These are phyloP conservation scores for Euphorbia lathyris DNA, from an alignment of 345 rosid species.

Conservation along the genomic window DNA sequence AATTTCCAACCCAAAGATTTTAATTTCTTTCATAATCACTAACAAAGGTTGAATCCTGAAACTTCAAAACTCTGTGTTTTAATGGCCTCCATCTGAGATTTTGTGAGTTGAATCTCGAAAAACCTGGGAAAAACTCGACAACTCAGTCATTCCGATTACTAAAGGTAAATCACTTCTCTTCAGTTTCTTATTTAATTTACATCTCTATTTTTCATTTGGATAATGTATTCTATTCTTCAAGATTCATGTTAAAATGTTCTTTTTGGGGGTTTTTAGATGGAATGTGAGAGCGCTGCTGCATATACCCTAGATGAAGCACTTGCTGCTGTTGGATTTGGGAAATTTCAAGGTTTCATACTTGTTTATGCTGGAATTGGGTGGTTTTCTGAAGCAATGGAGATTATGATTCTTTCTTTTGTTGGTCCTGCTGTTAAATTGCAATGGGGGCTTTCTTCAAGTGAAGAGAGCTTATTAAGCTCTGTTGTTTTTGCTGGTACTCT, in stretches of 20 bases:
- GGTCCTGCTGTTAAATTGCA: slow-evolving; percentile 41
- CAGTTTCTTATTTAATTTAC: too few species aligned
- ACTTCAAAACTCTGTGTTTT: too few species aligned
- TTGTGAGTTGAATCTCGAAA: too few species aligned
- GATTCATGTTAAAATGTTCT: neutral
- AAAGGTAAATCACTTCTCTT: neutral
- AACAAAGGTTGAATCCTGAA: too few species aligned
- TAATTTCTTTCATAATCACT: too few species aligned
- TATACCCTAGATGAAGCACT: slow-evolving; percentile 45
- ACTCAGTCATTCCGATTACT: too few species aligned
- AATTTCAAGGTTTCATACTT: slow-evolving; percentile 35
- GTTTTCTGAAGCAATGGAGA: slow-evolving; percentile 47
- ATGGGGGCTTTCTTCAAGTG: slow-evolving; percentile 37
- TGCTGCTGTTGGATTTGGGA: slow-evolving; percentile 36
- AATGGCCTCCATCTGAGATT: too few species aligned
- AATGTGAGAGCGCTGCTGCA: neutral
- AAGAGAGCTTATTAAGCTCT: slow-evolving; percentile 38
- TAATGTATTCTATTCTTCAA: neutral
- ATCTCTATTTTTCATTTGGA: too few species aligned
- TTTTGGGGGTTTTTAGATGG: neutral
- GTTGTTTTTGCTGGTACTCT: slow-evolving; percentile 46
- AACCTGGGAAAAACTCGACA: too few species aligned
- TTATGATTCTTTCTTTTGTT: slow-evolving; percentile 52
- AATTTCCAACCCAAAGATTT: neutral
- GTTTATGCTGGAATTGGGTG: slow-evolving; percentile 46